Base-by-base conservation (phyloP, 768 basidiomycete species). In the Coprinopsis strossmayeri region DNA sequence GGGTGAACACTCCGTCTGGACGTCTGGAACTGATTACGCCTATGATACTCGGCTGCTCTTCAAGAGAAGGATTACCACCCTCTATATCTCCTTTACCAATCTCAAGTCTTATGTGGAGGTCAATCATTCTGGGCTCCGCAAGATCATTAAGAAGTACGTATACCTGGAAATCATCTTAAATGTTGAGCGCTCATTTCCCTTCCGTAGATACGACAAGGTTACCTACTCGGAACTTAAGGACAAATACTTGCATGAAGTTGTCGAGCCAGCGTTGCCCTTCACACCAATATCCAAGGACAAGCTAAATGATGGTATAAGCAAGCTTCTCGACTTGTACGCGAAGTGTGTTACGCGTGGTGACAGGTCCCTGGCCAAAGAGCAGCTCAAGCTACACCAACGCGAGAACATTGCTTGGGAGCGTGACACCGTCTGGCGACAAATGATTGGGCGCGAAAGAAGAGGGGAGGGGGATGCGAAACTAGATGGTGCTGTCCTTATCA, bases 351-450 rank as follows among this genome's bases (percentile, higher is more conserved):
- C 88, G 0, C 73, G 72, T 1, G 87, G 83, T 7, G 87, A 98
- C 64, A 58, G 67, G 18, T 64, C 70, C 1, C 61, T 77, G 15
- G 94, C 94, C 0, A 76, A 80, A 35, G 82, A 88, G 55, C 89
- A 95, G 61, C 78, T 99, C 38, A 81, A 82, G 53, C 73, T 91
- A 13, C 82, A 94, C 62, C 84, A 94, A 49, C 82, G 91, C 17
- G 93, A 97, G 65, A 87, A 91, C 61, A 87, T 95, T 53, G 94
- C 95, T 2, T 95, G 94, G 83, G 95, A 98, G 60, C 80, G 96
- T 26, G 93, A 98, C 60, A 99, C 96, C 1, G 86, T 98, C 11
- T 99, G 96, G 96, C 76, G 91, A 21, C 86, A 91, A 64, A 94
- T 96, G 92, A 87, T 96, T 51, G 84, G 82, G 2, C 78, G 81